Conservation (phyloP, 2,329 filamentous ascomycete species). For the Alternaria gaisen region DNA sequence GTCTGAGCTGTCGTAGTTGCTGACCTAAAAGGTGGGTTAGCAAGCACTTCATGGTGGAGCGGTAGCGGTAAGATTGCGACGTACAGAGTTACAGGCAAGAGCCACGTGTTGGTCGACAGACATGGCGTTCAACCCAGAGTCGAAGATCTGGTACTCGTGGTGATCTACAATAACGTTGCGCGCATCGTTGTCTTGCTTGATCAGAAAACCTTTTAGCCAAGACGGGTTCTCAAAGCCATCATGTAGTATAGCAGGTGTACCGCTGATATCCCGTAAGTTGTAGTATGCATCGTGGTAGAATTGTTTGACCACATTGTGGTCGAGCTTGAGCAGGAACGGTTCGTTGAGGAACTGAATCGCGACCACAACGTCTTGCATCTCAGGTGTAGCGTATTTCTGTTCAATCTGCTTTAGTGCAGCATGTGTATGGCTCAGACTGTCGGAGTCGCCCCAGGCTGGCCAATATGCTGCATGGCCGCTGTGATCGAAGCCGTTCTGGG, state of each 20-base stretch:
- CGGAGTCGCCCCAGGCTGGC: constrained; percentile 58
- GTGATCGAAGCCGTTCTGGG: constrained; percentile 71
- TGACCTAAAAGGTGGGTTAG: constrained; percentile 21
- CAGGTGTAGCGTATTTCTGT: constrained; percentile 61
- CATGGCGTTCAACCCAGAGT: constrained; percentile 58
- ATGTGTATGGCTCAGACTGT: constrained; percentile 61
- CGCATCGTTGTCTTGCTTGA: constrained; percentile 57
- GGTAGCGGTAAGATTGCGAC: not conserved
- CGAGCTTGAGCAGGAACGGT: constrained; percentile 59
- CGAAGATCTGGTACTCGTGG: constrained; percentile 74
- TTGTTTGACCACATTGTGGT: constrained; percentile 57
- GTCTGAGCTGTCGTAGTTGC: constrained; percentile 61
- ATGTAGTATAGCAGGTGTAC: constrained; percentile 63
- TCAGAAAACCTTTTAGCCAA: constrained; percentile 69
- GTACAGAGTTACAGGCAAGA: constrained; percentile 64
- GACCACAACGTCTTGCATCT: constrained; percentile 67
- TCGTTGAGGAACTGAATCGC: constrained; percentile 67
- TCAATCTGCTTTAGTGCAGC: constrained; percentile 66
- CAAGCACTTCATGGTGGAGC: rapidly evolving
- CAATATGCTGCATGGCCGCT: constrained; percentile 59
- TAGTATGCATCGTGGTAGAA: constrained; percentile 66
- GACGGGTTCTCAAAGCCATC: constrained; percentile 64
- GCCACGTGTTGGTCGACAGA: constrained; percentile 63
- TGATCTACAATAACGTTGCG: constrained; percentile 69
- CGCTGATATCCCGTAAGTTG: constrained; percentile 56